A percentile compares a stretch with the other conserved stretches of the same genome.
These are phyloP conservation scores for Stenogyne calaminthoides DNA, from an alignment of 305 asterid genomes.

Conservation along the genomic window DNA sequence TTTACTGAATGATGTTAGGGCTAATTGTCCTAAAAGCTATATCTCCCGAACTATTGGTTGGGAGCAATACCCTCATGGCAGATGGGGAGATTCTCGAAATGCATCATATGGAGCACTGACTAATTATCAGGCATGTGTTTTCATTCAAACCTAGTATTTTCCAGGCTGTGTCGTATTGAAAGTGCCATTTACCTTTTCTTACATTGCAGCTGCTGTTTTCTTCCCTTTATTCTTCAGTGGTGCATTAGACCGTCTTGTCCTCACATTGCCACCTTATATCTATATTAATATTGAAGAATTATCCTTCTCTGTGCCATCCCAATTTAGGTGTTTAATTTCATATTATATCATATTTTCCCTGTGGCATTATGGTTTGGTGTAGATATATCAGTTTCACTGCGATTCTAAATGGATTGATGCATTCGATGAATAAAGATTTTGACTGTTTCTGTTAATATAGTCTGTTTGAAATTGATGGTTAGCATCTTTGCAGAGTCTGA, in stretches of 20 bases:
- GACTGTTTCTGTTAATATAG: neutral
- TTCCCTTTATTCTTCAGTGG: conserved; percentile 9
- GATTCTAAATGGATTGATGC: neutral
- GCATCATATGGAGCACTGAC: conserved; percentile 90
- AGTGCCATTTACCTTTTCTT: conserved; percentile 4
- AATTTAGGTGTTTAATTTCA: conserved; percentile 10
- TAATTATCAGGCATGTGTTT: conserved; percentile 74
- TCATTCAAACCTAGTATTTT: conserved; percentile 6
- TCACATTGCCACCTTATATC: neutral
- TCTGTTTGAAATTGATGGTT: neutral
- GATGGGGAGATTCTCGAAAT: conserved; percentile 94
- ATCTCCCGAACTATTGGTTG: conserved; percentile 88
- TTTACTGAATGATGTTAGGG: conserved; percentile 52
- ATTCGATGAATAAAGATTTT: neutral
- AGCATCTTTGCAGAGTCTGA: neutral
- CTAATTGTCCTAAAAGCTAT: conserved; percentile 99
- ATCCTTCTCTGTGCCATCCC: neutral
- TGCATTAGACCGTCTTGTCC: conserved; percentile 2
- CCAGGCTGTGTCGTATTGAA: conserved; percentile 11
- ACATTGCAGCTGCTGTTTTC: neutral
- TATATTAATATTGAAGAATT: neutral
- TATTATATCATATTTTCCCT: neutral
- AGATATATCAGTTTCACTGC: neutral
- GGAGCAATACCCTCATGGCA: conserved; percentile 95
- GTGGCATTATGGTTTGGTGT: neutral